These are phyloP conservation scores for Mortierella sp. DNA, from an alignment of 371 early-diverging fungal species.

Conservation along the genomic window DNA sequence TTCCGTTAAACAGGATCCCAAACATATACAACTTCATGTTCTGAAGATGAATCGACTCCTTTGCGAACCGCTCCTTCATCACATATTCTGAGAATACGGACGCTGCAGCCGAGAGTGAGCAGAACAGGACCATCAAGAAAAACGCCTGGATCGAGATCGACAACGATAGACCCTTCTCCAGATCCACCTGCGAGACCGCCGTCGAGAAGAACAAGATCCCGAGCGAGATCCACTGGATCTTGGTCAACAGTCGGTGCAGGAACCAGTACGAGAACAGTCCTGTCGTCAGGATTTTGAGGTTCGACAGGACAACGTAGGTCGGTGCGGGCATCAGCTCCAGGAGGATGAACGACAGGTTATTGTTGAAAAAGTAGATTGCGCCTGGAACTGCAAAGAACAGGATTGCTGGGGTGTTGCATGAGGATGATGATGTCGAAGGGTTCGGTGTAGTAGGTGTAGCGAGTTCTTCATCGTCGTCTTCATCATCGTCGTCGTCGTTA, in stretches of 20 bases:
- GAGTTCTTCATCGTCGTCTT: slow-evolving; percentile 17
- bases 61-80: slow-evolving; percentile 56
- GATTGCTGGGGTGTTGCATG: slow-evolving; percentile 35
- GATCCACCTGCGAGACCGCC: slow-evolving; percentile 51
- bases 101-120: slow-evolving; percentile 52
- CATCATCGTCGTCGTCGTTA: slow-evolving; percentile 3
- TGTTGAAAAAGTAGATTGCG: slow-evolving; percentile 58
- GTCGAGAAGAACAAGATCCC: slow-evolving; percentile 54
- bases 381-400: slow-evolving; percentile 57
- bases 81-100: slow-evolving; percentile 59
- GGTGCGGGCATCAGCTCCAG: slow-evolving; percentile 57
- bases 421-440: background rate
- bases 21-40: slow-evolving; percentile 60
- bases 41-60: slow-evolving; percentile 59
- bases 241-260: slow-evolving; percentile 41
- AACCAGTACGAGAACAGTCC: slow-evolving; percentile 55
- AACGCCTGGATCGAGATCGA: slow-evolving; percentile 53
- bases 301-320: slow-evolving; percentile 57
- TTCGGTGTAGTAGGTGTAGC: background rate
- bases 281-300: slow-evolving; percentile 58
- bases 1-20: slow-evolving; percentile 56
- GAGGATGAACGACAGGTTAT: slow-evolving; percentile 55
- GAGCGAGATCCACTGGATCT: slow-evolving; percentile 51
- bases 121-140: slow-evolving; percentile 53
- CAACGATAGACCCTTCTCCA: slow-evolving; percentile 39